These are phyloP conservation scores for Pichia ethanolica DNA, from an alignment of 805 yeast species.

Conservation along the genomic window DNA sequence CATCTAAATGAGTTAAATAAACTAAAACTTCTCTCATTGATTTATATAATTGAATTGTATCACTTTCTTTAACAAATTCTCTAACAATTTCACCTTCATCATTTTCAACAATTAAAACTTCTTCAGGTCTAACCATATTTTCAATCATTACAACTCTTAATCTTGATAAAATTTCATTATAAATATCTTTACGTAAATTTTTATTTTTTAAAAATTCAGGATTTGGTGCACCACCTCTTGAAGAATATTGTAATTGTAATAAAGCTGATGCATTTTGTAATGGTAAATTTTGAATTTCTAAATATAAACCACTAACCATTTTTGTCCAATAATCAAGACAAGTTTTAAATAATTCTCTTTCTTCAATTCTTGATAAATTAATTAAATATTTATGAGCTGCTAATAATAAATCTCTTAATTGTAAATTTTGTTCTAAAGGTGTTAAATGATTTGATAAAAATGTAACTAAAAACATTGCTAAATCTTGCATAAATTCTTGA, in stretches of 20 bases:
- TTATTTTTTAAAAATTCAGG: conserved; percentile 70
- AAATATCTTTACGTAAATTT: conserved; percentile 81
- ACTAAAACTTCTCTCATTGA: conserved; percentile 94
- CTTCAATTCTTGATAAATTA: conserved; percentile 83
- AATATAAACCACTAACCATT: conserved; percentile 73
- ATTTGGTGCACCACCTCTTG: conserved; percentile 79
- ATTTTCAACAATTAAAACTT: conserved; percentile 91
- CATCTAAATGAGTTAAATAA: conserved; percentile 91
- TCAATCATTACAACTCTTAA: conserved; percentile 91
- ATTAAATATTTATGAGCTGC: conserved; percentile 76
- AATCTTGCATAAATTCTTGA: conserved; percentile 90
- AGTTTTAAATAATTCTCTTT: conserved; percentile 91
- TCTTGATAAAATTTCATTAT: conserved; percentile 69
- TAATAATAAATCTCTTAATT: conserved; percentile 49
- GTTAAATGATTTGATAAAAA: conserved; percentile 68
- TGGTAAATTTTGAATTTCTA: conserved; percentile 80
- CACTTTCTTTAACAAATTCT: conserved; percentile 94
- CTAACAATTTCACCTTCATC: conserved; percentile 99
- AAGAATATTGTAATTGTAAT: conserved; percentile 52
- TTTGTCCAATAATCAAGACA: conserved; percentile 92
- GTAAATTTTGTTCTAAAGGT: conserved; percentile 50
- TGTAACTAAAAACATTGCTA: conserved; percentile 87
- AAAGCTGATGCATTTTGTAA: conserved; percentile 65
- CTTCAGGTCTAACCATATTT: conserved; percentile 98
- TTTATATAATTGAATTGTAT: conserved; percentile 91